A percentile compares a stretch with the other conserved stretches of the same genome.
Evolutionary conservation across 208 protist genomes (phyloP).

Genomic region (Polymyxa betae): DNA sequence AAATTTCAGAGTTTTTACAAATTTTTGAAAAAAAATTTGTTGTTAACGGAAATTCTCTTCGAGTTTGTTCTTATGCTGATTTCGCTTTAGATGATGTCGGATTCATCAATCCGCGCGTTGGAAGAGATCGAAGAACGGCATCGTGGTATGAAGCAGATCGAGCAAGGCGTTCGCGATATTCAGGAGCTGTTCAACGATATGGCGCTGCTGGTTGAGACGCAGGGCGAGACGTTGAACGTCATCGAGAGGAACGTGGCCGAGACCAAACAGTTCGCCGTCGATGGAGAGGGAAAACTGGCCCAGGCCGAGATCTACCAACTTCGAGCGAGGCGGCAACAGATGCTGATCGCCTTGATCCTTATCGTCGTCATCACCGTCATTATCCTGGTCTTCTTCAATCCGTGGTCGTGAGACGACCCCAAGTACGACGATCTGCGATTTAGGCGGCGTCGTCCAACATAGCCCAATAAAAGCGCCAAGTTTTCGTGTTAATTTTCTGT

Average conservation of each 20-base stretch:
- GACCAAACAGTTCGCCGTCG: conserved; percentile 4
- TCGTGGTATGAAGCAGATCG: conserved; percentile 47
- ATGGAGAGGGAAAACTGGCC: neutral
- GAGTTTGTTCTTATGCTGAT: no score
- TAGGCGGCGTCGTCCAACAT: no score
- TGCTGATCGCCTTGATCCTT: conserved; percentile 7
- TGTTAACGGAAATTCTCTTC: no score
- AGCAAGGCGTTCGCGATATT: conserved; percentile 38
- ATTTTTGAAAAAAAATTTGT: no score
- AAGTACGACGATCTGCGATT: no score
- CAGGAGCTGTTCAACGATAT: conserved; percentile 56
- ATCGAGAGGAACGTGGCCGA: conserved; percentile 44
- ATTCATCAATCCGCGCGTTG: neutral
- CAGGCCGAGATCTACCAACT: conserved; percentile 49
- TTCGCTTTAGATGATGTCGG: no score
- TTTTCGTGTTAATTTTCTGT: no score
- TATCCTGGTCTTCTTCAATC: conserved; percentile 38
- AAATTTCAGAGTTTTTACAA: no score
- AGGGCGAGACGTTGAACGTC: conserved; percentile 50
- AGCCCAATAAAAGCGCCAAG: no score
- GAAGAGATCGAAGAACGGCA: conserved; percentile 47
- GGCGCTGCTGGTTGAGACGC: conserved; percentile 40
- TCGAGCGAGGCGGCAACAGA: neutral
- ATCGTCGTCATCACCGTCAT: neutral
- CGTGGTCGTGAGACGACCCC: no score